A percentile compares a stretch with the other conserved stretches of the same genome.
Conservation (phyloP, 2,329 filamentous ascomycete genomes). For the Achaetomium macrosporum region DNA sequence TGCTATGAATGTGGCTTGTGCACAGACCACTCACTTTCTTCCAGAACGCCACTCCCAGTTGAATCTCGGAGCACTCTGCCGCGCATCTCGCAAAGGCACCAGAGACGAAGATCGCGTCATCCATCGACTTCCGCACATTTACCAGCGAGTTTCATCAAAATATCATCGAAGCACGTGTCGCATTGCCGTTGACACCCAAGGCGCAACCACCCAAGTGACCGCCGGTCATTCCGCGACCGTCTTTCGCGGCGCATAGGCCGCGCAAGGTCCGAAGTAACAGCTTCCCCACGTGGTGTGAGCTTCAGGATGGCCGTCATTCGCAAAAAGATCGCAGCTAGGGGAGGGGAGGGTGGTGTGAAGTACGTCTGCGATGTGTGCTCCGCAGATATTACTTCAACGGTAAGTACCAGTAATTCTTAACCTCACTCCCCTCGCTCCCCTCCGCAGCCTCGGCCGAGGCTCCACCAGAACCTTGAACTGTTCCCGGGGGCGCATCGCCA, state of each 20-base stretch:
- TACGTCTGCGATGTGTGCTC: conserved; percentile 98
- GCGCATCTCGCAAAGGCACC: background rate
- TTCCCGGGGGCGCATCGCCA: background rate
- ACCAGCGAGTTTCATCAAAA: conserved; percentile 20
- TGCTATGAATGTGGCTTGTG: too few relatives aligned
- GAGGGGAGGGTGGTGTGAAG: conserved; percentile 83
- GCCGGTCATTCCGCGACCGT: conserved; percentile 10
- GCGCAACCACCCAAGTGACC: conserved; percentile 7
- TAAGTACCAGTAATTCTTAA: conserved; percentile 50
- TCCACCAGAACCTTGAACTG: too few relatives aligned
- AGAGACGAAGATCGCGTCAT: conserved; percentile 10
- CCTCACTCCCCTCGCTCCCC: background rate
- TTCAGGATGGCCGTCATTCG: conserved; percentile 81
- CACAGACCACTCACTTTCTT: too few relatives aligned
- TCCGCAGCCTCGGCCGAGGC: too few relatives aligned
- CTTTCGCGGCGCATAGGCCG: background rate
- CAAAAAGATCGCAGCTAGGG: conserved; percentile 84
- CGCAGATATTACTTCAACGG: conserved; percentile 93
- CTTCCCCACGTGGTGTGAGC: conserved; percentile 15
- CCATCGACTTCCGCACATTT: conserved; percentile 19
- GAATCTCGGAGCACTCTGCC: background rate
- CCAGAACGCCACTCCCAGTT: too few relatives aligned
- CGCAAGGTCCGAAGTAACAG: background rate
- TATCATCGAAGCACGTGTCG: conserved; percentile 12
- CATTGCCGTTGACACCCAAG: background rate